Base-by-base conservation (phyloP, 2,329 filamentous ascomycete species). In the Clonostachys byssicola region DNA sequence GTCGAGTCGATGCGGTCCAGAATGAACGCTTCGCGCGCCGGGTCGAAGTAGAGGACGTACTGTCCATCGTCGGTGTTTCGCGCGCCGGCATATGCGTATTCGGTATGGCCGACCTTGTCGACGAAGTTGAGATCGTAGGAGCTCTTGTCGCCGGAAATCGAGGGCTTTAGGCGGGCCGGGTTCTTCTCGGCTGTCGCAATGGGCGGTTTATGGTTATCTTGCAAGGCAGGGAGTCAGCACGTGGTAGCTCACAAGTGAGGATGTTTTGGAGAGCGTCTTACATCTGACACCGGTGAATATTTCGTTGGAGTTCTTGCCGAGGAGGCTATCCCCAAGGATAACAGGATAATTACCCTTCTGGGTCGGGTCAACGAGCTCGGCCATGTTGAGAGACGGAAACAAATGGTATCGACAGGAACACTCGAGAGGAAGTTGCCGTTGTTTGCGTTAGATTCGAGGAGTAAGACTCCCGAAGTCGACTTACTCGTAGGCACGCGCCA, bases 1-100 rank as follows among this genome's bases (percentile, higher is more conserved):
- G 85, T 84, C n/a, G 85, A 86, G 60, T 89, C 82, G 47, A 96
- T 73, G 45, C 83, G 83, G 69, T 96, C 90, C 47, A 96, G 77
- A 30, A 94, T 83, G 54, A 94, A 94, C 47, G 79, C 85, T 59
- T 92, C 83, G 45, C 81, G 83, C 16, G 75, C 72, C 9, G 85
- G 76, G 64, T 95, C 88, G 60, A 92, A 94, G 49, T 92, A 79
- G 45, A 95, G 77, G 36, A 85, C 78, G 58, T 80, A 85, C 60
- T 84, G 76, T 47, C 70, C 73, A 48, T 78, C 73, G 49, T 76
- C 74, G 20, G 72, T 75, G 47, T 75, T 75, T 45, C 83, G 75
- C 3, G 73, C 75, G 49, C 85, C 84, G 41, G 77, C 73, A 60
- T 83, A 86, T 33, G 75, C 70, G 57, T 86, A 85, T 47, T 77